Evolutionary conservation across 2,329 filamentous ascomycete genomes (phyloP).

Genomic region (Fusarium begoniae): DNA sequence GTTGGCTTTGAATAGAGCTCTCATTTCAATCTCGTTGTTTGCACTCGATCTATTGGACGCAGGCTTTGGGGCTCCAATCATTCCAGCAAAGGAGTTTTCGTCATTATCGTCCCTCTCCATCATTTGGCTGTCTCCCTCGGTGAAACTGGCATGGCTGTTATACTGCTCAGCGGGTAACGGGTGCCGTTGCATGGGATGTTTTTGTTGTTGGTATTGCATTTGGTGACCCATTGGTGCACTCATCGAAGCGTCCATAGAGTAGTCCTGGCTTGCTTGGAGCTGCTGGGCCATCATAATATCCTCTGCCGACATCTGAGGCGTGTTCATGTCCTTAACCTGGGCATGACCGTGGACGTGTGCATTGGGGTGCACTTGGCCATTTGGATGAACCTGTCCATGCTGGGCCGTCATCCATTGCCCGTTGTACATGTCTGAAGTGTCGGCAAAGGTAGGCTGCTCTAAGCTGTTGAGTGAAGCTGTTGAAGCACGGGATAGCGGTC

Average conservation of each 20-base stretch:
- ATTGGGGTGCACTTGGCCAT: conserved; percentile 18
- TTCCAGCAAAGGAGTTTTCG: conserved; percentile 62
- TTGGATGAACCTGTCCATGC: conserved; percentile 31
- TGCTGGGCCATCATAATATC: conserved; percentile 68
- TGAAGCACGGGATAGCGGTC: conserved; percentile 64
- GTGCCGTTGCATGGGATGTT: conserved; percentile 56
- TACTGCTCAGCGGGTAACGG: conserved; percentile 65
- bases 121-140: conserved; percentile 67
- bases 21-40: conserved; percentile 83
- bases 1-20: conserved; percentile 77
- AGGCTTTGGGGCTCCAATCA: conserved; percentile 61
- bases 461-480: conserved; percentile 67
- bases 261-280: conserved; percentile 62
- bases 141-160: conserved; percentile 62
- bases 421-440: conserved; percentile 56
- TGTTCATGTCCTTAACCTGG: conserved; percentile 55
- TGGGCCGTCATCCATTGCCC: conserved; percentile 58
- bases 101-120: conserved; percentile 68
- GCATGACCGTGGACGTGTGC: conserved; percentile 42
- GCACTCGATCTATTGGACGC: conserved; percentile 73
- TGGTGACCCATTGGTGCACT: conserved; percentile 54
- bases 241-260: conserved; percentile 59
- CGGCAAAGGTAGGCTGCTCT: conserved; percentile 57
- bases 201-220: conserved; percentile 52
- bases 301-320: conserved; percentile 63